These are phyloP conservation scores for Seiridium cupressi DNA, from an alignment of 2,329 filamentous ascomycete genomes.

Conservation along the genomic window DNA sequence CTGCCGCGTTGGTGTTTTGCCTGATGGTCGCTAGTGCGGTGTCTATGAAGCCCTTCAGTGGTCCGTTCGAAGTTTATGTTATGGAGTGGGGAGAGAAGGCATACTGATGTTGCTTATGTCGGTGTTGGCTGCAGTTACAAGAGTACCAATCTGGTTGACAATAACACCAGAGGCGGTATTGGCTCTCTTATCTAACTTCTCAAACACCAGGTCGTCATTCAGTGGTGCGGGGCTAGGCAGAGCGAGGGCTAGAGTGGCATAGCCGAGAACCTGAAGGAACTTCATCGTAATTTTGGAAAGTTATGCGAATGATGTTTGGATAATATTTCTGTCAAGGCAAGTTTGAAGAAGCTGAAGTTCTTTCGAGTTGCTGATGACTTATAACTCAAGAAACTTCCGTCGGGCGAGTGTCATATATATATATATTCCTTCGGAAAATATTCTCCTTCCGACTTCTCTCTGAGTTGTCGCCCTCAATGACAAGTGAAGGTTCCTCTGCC, in stretches of 20 bases:
- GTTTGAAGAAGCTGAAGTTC: too few species aligned
- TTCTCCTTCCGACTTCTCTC: too few species aligned
- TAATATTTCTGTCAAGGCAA: too few species aligned
- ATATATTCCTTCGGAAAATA: too few species aligned
- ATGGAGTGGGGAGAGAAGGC: too few species aligned
- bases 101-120: neutral
- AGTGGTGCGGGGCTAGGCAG: slow-evolving; percentile 1
- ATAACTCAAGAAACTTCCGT: too few species aligned
- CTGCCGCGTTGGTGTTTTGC: neutral
- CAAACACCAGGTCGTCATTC: neutral
- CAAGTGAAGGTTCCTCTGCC: too few species aligned
- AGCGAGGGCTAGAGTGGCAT: slow-evolving; percentile 2
- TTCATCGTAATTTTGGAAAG: neutral
- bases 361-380: too few species aligned
- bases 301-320: too few species aligned
- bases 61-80: neutral
- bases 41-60: neutral
- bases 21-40: neutral
- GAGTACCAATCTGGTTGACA: neutral
- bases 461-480: too few species aligned
- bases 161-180: neutral
- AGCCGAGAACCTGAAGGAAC: slow-evolving; percentile 6
- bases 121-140: neutral
- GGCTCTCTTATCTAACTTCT: slow-evolving; percentile 3
- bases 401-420: too few species aligned